A percentile compares a stretch with the other conserved stretches of the same genome.
Evolutionary conservation across 495 filamentous ascomycete species (phyloP).

Genomic region (Tuber borchii): DNA sequence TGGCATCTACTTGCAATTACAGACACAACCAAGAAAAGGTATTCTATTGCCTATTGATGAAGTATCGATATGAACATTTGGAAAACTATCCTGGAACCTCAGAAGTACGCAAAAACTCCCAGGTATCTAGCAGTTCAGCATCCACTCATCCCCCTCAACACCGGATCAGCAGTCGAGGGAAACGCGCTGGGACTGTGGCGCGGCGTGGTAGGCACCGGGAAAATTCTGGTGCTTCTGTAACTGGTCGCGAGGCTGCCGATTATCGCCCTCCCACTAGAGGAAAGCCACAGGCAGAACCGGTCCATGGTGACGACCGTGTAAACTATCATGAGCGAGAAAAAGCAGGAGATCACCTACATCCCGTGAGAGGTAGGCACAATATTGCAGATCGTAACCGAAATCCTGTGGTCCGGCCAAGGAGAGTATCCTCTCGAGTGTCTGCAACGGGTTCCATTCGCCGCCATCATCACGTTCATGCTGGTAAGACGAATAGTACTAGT

Average conservation of each 20-base stretch:
- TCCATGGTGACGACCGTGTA: background rate
- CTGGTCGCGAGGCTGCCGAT: background rate
- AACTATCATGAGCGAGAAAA: background rate
- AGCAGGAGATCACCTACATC: background rate
- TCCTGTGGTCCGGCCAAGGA: background rate
- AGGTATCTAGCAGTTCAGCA: background rate
- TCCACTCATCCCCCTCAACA: background rate
- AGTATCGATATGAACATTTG: constrained; percentile 70
- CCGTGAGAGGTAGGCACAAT: background rate
- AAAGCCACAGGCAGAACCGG: background rate
- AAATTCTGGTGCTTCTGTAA: background rate
- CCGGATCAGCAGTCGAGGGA: background rate
- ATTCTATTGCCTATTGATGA: constrained; percentile 77
- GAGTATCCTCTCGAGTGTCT: constrained; percentile 62
- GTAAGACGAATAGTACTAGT: constrained; percentile 51
- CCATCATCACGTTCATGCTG: constrained; percentile 2
- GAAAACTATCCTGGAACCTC: constrained; percentile 59
- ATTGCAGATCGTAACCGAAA: background rate
- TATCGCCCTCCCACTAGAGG: constrained; percentile 7
- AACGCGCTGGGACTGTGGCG: background rate
- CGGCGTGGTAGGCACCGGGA: background rate
- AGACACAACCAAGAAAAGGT: constrained; percentile 82
- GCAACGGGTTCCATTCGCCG: constrained; percentile 44
- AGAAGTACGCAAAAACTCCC: background rate
- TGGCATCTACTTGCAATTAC: constrained; percentile 6